Evolutionary conservation across 192 early-diverging fungal species (phyloP), one percentile per base, ranked within the genome.

Genomic region (Coemansia sp.): DNA sequence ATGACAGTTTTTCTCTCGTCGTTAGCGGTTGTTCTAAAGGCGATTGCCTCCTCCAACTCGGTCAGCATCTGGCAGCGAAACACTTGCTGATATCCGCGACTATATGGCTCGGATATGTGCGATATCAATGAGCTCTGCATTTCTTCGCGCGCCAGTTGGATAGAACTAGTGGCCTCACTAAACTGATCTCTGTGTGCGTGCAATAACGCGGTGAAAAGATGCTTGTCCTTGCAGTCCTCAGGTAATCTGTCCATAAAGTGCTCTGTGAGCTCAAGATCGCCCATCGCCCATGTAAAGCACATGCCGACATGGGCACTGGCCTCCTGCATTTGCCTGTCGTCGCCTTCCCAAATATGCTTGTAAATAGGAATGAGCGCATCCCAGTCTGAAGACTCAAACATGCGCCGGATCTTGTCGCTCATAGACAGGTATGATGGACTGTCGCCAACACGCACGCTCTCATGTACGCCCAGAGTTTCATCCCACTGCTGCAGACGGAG

Each of bases 61-160:
- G 95, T 93, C 70, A 99, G 90, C 97, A 99, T 93, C 80, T 99
- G 97, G 52, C 96, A 93, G 46, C 94, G 91, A 15, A 99, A 95
- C 7, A 98, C 81, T 59, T 79, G 90, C 72, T 86, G 84, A 73
- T 98, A 99, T 0, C 95, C 93, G 42, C 97, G 91, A 75, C 92
- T 94, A 70, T 98, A 98, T 47, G 94, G 96, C 77, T 99, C 97
- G 1, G 94, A 90, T 9, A 97, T 88, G 41, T 95, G 74, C 2
- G 97, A 93, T 38, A 91, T 92, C 54, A 98, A 74, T 63, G 97
- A 95, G 2, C 88, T 94, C 78, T 96, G 93, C 42, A 99, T 77
- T 70, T 95, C 83, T 51, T 93, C 91, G 46, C 97, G 80, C 5
- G 95, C 94, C 60, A 90, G 88, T 55, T 94, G 85, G 38, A 99